These are phyloP conservation scores for Hygrocybe punicea DNA, from an alignment of 768 basidiomycete species.

Conservation along the genomic window DNA sequence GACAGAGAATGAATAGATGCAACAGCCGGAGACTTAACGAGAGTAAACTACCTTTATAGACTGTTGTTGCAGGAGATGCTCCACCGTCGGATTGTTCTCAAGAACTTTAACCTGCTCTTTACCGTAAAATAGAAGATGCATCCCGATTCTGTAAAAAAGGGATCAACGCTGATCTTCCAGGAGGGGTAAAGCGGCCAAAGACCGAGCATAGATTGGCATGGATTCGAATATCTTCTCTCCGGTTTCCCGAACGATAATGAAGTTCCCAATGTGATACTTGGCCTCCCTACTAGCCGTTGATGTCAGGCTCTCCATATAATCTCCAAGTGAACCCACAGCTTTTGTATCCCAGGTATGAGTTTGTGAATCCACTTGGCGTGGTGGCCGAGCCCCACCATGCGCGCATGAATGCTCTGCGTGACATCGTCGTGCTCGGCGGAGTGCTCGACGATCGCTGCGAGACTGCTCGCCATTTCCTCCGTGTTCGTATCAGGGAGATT, in stretches of 20 bases:
- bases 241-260: constrained; percentile 46
- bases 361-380: constrained; percentile 41
- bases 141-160: constrained; percentile 45
- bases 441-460: constrained; percentile 37
- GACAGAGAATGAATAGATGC: not conserved
- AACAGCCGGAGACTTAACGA: no score
- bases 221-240: constrained; percentile 60
- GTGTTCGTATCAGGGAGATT: constrained; percentile 36
- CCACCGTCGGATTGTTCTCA: constrained; percentile 42
- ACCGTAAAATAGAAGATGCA: constrained; percentile 74
- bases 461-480: constrained; percentile 31
- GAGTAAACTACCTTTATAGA: constrained; percentile 54
- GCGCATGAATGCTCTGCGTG: constrained; percentile 32
- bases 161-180: not conserved
- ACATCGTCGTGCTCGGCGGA: constrained; percentile 30
- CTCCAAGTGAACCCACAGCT: constrained; percentile 16
- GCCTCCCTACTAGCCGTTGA: constrained; percentile 33
- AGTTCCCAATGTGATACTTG: constrained; percentile 58
- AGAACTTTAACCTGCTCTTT: constrained; percentile 48
- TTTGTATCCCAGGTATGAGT: constrained; percentile 55
- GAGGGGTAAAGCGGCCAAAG: constrained; percentile 8
- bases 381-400: constrained; percentile 23
- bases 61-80: constrained; percentile 50
- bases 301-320: no score
- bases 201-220: constrained; percentile 69